Conservation (phyloP, 495 filamentous ascomycete species). For the Aspergillus conjunctus region DNA sequence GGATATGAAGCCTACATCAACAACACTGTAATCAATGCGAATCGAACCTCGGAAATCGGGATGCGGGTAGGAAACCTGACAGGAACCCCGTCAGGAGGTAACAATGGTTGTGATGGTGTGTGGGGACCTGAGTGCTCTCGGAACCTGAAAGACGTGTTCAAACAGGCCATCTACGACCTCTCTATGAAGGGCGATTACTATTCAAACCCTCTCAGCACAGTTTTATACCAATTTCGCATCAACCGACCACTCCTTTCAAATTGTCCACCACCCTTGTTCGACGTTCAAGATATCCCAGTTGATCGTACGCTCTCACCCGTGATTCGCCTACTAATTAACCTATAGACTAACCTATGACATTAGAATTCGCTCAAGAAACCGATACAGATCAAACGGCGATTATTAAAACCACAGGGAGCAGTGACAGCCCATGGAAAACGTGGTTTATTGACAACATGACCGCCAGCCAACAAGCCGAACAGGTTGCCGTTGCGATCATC, state of each 20-base stretch:
- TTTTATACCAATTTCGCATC: constrained; percentile 34
- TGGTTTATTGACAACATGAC: constrained; percentile 46
- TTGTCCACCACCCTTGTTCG: constrained; percentile 40
- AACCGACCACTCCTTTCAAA: constrained; percentile 27
- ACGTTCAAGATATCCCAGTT: constrained; percentile 41
- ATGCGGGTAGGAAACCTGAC: constrained; percentile 47
- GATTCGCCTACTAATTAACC: background rate
- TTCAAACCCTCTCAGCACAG: constrained; percentile 35
- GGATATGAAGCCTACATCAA: constrained; percentile 41
- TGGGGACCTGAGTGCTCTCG: constrained; percentile 42
- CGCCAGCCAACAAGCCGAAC: constrained; percentile 37
- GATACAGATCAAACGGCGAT: constrained; percentile 31
- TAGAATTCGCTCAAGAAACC: constrained; percentile 43
- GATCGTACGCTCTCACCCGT: constrained; percentile 32
- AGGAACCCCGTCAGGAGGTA: constrained; percentile 37
- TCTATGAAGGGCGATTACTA: constrained; percentile 34
- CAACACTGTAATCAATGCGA: constrained; percentile 34
- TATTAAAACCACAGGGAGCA: constrained; percentile 36
- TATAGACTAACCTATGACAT: constrained; percentile 7
- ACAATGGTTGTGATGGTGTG: constrained; percentile 48
- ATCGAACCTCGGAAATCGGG: constrained; percentile 45
- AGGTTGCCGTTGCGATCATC: constrained; percentile 47
- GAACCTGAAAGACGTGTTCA: constrained; percentile 36
- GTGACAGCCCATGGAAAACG: constrained; percentile 41
- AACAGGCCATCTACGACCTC: constrained; percentile 34